phyloP scores from a whole-genome alignment of 352 stramenopile genomes.

The Salisapilia sapeloensis region DNA sequence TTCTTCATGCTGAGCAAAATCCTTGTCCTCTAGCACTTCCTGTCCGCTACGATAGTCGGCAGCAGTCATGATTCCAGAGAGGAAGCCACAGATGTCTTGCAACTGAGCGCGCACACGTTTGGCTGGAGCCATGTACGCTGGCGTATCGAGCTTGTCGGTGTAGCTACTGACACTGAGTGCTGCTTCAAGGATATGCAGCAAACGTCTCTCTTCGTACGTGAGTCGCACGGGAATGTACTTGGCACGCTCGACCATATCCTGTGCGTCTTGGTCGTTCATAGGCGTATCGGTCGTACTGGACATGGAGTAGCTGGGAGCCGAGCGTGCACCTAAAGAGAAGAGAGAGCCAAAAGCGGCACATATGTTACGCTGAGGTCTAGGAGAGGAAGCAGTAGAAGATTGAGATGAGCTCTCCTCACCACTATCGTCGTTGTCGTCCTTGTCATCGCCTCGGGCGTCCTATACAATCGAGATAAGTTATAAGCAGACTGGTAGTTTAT shows the following conservation, averaged over 20 bases:
- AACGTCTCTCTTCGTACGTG: slow-evolving; percentile 89
- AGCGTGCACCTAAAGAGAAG: slow-evolving; percentile 34
- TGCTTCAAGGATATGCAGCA: slow-evolving; percentile 87
- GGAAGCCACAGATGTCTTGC: slow-evolving; percentile 83
- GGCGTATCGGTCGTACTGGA: not conserved
- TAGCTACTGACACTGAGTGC: slow-evolving; percentile 88
- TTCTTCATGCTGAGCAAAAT: slow-evolving; percentile 72
- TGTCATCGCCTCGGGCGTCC: not conserved
- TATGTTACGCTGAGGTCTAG: slow-evolving; percentile 40
- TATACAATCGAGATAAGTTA: slow-evolving; percentile 1
- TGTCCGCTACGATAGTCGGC: slow-evolving; percentile 83
- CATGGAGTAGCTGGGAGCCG: slow-evolving; percentile 1
- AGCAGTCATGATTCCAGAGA: slow-evolving; percentile 83
- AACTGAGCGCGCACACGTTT: slow-evolving; percentile 81
- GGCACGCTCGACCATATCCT: slow-evolving; percentile 76
- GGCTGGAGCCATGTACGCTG: slow-evolving; percentile 30
- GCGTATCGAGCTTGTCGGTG: slow-evolving; percentile 84
- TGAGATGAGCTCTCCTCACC: slow-evolving; percentile 12
- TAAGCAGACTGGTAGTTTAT: no score
- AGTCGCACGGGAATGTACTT: slow-evolving; percentile 95
- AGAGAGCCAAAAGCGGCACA: slow-evolving; percentile 81
- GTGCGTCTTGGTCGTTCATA: slow-evolving; percentile 1
- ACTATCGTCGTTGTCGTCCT: slow-evolving; percentile 17
- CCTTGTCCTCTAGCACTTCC: slow-evolving; percentile 75
- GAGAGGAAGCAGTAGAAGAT: slow-evolving; percentile 10